Evolutionary conservation across 345 rosid species (phyloP), one percentile per base, ranked within the genome.

Genomic region (Microthlaspi erraticum): DNA sequence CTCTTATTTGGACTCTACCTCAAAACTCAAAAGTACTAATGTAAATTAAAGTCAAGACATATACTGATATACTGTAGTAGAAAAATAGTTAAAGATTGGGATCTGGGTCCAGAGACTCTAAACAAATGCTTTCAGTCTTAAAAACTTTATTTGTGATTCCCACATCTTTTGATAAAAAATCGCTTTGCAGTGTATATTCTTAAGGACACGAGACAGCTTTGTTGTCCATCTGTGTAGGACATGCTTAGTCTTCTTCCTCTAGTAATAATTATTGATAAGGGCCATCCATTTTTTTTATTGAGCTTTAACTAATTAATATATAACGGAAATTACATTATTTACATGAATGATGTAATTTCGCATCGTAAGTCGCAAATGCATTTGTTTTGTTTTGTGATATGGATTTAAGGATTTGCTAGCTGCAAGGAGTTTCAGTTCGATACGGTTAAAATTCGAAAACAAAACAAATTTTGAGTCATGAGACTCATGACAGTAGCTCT

Each of bases 101-200:
- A 69, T 69, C 61, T n/a, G 66, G 65, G 65, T 69, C 60, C 16
- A 62, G 66, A 56, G 75, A 75, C 56, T 61, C 52, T 45, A 63
- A 38, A 13, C 37, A 46, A 75, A 56, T 68, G 74, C 12, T 62
- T 37, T 62, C 50, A 44, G 41, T 59, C 66, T 66, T 36, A 74
- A 64, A 74, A 68, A 71, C 75, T 69, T 75, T 38, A 17, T 10
- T 55, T 55, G 66, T 56, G 79, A 75, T 75, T 75, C 66, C 54
- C 70, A 54, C 74, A 39, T 46, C 79, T 62, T 75, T 75, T 69
- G 33, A 68, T 62, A n/a, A 45, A 67, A 75, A 75, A 45, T 39
- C 38, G 19, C 70, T 68, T 62, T 68, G 74, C 74, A 75, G 71
- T 63, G 74, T 75, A 68, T 68, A 69, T 75, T 62, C 79, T 14